Base-by-base conservation (phyloP, 495 filamentous ascomycete genomes). In the Penicillium lagena region DNA sequence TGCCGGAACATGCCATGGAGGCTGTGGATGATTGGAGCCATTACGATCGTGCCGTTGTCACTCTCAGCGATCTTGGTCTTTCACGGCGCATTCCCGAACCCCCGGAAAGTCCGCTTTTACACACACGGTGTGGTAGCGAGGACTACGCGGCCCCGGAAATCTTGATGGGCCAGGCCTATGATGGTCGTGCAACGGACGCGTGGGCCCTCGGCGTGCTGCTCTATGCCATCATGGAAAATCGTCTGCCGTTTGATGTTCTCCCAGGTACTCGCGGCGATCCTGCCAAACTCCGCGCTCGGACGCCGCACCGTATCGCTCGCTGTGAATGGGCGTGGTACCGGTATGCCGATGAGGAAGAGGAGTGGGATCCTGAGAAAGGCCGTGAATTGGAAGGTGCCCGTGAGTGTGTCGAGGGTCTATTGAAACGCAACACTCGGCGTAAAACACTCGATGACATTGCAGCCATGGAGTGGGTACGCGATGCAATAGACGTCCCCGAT, bases 121-220 rank as follows among this genome's bases (percentile, higher is more conserved):
- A 87, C 35, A 96, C 90, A 10, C 77, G 91, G 11, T 98, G 93
- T 59, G 93, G 93, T 12, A 91, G 86, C 30, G 93, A 96, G 63
- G 93, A 98, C 69, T 98, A 98, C 56, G 94, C 93, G 4, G 89
- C 93, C 0, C 93, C 93, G 0, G 93, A 98, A 62, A 87, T 98
- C 36, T 83, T 98, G 15, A 87, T 98, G 74, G 89, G 89, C 13
- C 89, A 95, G 57, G 78, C 89, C 6, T 98, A 98, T 59, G 93
- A 98, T 60, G 93, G 94, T 30, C 89, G 94, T 13, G 75, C 80
- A 7, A 91, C 87, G 4, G 93, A 98, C 56, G 89, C 90, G 13
- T 98, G 93, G 93, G 90, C 91, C 1, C 76, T 96, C 6, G 93
- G 93, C 38, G 93, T 98, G 3, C 66, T 96, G 8, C 77, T 97